Evolutionary conservation across 352 stramenopile species (phyloP).

Genomic region (Pythium apleroticum): DNA sequence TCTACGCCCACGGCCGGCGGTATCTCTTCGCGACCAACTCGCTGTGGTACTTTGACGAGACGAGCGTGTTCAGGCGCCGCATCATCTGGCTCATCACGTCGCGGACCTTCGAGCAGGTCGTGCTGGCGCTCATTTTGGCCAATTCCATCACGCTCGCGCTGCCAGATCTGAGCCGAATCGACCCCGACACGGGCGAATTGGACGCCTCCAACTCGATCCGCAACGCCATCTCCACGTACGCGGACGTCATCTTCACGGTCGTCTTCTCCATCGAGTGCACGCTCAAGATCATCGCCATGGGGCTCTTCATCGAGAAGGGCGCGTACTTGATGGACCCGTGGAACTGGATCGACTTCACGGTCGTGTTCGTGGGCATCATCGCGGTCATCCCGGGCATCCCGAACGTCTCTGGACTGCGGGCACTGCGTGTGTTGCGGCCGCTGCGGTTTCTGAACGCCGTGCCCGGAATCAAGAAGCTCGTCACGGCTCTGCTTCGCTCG

Average conservation of each 20-base stretch:
- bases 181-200: constrained; percentile 32
- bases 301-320: constrained; percentile 55
- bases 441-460: constrained; percentile 52
- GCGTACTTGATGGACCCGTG: constrained; percentile 82
- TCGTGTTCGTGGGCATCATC: constrained; percentile 71
- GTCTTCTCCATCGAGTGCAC: constrained; percentile 85
- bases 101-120: constrained; percentile 62
- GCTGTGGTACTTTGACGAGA: constrained; percentile 50
- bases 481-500: constrained; percentile 53
- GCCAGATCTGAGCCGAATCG: constrained; percentile 54
- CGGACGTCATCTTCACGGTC: constrained; percentile 46
- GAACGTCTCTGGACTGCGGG: constrained; percentile 38
- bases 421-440: constrained; percentile 40
- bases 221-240: constrained; percentile 50
- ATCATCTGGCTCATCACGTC: constrained; percentile 59
- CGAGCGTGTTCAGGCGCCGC: constrained; percentile 37
- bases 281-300: constrained; percentile 89
- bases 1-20: constrained; percentile 51
- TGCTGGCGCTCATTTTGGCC: constrained; percentile 72
- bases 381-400: constrained; percentile 44
- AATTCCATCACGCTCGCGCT: constrained; percentile 82
- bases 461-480: constrained; percentile 53
- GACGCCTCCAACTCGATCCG: constrained; percentile 36
- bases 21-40: constrained; percentile 58
- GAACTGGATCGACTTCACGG: constrained; percentile 90